Percentiles rank a stretch among this genome's conserved stretches.
Conservation (phyloP, 805 yeast genomes). For the Nakazawaea siamensis region DNA sequence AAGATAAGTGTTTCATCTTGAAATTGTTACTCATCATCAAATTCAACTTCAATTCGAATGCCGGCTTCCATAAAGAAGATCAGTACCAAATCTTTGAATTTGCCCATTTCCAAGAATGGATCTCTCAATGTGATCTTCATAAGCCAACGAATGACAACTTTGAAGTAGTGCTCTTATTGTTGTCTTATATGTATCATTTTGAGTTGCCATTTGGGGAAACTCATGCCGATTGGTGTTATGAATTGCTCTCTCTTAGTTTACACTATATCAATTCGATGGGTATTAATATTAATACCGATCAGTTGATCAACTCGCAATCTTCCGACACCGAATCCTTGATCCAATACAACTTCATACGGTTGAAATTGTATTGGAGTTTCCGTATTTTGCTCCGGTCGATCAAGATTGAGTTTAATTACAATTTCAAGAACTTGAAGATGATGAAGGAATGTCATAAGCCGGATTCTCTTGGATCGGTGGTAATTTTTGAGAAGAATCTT, state of each 20-base stretch:
- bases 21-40: conserved; percentile 47
- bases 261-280: conserved; percentile 35
- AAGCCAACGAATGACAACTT: conserved; percentile 38
- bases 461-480: conserved; percentile 25
- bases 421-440: conserved; percentile 11
- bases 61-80: conserved; percentile 18
- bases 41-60: conserved; percentile 33
- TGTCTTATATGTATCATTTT: conserved; percentile 37
- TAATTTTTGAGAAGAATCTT: conserved; percentile 25
- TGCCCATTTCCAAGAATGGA: conserved; percentile 29
- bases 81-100: conserved; percentile 23
- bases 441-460: conserved; percentile 18
- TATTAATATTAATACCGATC: conserved; percentile 21
- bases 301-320: background rate
- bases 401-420: conserved; percentile 19
- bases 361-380: conserved; percentile 36
- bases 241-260: conserved; percentile 27
- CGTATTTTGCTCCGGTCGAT: conserved; percentile 24
- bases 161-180: conserved; percentile 40
- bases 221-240: conserved; percentile 35
- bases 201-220: conserved; percentile 21
- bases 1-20: conserved; percentile 31
- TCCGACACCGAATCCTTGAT: conserved; percentile 3
- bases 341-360: conserved; percentile 21
- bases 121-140: conserved; percentile 32